These are phyloP conservation scores for Mortierella sp. DNA, from an alignment of 371 early-diverging fungal genomes.

Conservation along the genomic window DNA sequence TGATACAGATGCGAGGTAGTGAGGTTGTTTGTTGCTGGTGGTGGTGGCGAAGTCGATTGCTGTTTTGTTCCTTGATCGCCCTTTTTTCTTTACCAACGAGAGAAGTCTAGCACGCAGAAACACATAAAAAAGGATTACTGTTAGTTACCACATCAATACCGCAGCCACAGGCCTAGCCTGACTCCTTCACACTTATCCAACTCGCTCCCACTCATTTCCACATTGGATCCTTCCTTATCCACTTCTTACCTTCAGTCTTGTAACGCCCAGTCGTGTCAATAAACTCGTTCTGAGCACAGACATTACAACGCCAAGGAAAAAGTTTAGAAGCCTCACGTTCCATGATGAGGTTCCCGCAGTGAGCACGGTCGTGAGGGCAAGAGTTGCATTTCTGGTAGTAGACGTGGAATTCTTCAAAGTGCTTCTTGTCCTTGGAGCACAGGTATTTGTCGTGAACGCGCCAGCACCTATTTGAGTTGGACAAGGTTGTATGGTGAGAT, in stretches of 20 bases:
- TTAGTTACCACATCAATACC: neutral
- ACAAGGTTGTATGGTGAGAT: neutral
- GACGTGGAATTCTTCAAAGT: constrained; percentile 56
- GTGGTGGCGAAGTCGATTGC: neutral
- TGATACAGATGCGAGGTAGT: neutral
- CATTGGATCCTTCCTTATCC: neutral
- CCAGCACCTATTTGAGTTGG: constrained; percentile 42
- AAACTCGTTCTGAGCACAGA: constrained; percentile 55
- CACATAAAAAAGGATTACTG: neutral
- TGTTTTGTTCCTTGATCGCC: neutral
- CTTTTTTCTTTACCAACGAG: constrained; percentile 35
- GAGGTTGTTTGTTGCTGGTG: neutral
- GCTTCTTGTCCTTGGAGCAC: constrained; percentile 47
- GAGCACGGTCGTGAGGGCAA: constrained; percentile 56
- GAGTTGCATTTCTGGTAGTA: constrained; percentile 60
- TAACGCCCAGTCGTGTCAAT: constrained; percentile 53
- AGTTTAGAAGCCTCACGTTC: constrained; percentile 57
- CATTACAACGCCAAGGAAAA: constrained; percentile 54
- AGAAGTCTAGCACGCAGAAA: constrained; percentile 36
- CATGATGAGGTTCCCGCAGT: constrained; percentile 53
- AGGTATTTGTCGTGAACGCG: constrained; percentile 57
- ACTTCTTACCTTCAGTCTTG: constrained; percentile 43
- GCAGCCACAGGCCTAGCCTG: neutral
- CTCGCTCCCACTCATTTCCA: no score
- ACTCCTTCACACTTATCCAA: neutral